Base-by-base conservation (phyloP, 352 stramenopile genomes). In the Globisporangium megalacanthum region DNA sequence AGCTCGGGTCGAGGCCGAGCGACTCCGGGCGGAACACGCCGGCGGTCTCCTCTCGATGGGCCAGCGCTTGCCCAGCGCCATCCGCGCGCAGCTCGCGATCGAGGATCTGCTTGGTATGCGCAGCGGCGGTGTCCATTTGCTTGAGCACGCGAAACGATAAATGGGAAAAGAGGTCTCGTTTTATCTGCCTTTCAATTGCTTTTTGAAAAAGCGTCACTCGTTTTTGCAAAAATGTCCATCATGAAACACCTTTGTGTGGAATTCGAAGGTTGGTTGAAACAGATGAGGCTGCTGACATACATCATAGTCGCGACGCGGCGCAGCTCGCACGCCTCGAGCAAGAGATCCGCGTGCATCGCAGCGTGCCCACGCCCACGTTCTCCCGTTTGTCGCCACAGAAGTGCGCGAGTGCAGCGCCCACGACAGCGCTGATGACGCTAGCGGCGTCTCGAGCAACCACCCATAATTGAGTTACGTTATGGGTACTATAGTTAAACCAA, bases 1-100 rank as follows among this genome's bases (percentile, higher is more conserved):
- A 95, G 62, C 89, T 81, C 54, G 73, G 58, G 49, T 86, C 74
- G 8, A 95, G 81, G 0, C 86, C 83, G 14, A 92, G 58, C 22
- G 61, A 61, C 55, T 66, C 68, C 0, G 85, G 85, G 49, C 89
- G 67, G 67, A 88, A 92, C 35, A 66, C 61, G 7, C 48, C 57
- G 37, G 46, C 25, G 25, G 25, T 29, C 25, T 29, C 25, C 25
- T 29, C 25, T 29, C 25, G 25, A 29, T 29, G 25, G 25, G 4
- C 25, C 25, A 29, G 25, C 25, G 25, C 25, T 29, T 29, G 25
- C 25, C 25, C 25, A 29, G 25, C 25, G 25, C 25, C 25, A 4
- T 29, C 10, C 39, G 39, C 19, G 49, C 49, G 13, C 41, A 92
- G 76, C 68, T 89, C 81, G 53, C 81, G 81, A 29, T 41, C 52